Evolutionary conservation across 2,329 filamentous ascomycete species (phyloP), one percentile per base, ranked within the genome.

Genomic region (Colletotrichum limetticola): DNA sequence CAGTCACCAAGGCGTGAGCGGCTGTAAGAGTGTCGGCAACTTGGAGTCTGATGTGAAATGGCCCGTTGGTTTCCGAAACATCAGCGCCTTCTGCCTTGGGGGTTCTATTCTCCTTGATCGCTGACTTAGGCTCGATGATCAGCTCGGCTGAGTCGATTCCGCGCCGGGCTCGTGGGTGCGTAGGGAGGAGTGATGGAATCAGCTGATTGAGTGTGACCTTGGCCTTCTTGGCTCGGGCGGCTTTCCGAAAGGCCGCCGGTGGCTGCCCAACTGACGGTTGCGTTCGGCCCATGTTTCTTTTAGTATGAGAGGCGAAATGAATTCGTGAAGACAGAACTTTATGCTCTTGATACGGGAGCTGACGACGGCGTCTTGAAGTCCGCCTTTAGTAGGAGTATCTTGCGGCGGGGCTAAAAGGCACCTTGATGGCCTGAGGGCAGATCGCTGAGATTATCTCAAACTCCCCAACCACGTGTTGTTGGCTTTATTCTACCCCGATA

Each of bases 131-230:
- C 22, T 83, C 79, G 7, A 81, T 35, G 19, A 86, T 82, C 63
- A 92, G 80, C 75, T 90, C 86, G 1, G 87, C 86, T 0, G 82
- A 79, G 1, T 90, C 86, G 35, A 88, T 82, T 1, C 90, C 90
- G 57, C 83, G 83, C n/a, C 85, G 85, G 0, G 90, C 90, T 62
- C 89, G 85, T 16, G 88, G 82, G 75, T 89, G 87, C 2, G 86
- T 84, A 0, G 84, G 80, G 2, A 92, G 80, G 9, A 91, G 80
- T 0, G 87, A 82, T 1, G 91, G 91, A 12, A 92, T 87, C n/a
- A 85, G 83, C 76, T 88, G 88, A 79, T 91, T 91, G 72, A 91
- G 80, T 3, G 90, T 91, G 9, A 87, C 83, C 66, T 86, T 88
- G 35, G 89, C 89, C 69, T 85, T 83, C 76, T 91, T 91, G 16